Evolutionary conservation across 2,329 filamentous ascomycete species (phyloP).

Genomic region (Aspergillus unguis): DNA sequence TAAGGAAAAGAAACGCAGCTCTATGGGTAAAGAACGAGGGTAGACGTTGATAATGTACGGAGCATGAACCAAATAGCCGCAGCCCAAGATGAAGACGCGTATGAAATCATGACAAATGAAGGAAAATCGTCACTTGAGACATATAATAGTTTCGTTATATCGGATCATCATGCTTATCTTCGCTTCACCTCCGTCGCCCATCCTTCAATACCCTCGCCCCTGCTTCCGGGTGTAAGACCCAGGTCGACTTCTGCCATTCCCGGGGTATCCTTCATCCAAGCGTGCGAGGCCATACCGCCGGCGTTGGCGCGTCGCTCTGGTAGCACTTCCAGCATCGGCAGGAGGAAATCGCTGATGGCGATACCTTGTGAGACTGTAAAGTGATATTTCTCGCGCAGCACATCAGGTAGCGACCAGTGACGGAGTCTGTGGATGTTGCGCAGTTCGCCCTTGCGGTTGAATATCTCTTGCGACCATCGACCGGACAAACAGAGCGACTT

Average conservation of each 20-base stretch:
- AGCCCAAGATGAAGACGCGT: slow-evolving; percentile 31
- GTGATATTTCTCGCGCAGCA: slow-evolving; percentile 94
- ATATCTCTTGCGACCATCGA: slow-evolving; percentile 98
- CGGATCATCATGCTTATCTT: slow-evolving; percentile 47
- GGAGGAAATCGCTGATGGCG: slow-evolving; percentile 75
- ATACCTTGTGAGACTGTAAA: slow-evolving; percentile 79
- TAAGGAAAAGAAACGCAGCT: slow-evolving; percentile 1
- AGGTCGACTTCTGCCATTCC: slow-evolving; percentile 82
- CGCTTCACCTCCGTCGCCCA: slow-evolving; percentile 89
- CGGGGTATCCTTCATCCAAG: slow-evolving; percentile 77
- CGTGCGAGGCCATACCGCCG: slow-evolving; percentile 85
- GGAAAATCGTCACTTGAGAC: slow-evolving; percentile 28
- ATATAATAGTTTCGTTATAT: slow-evolving; percentile 15
- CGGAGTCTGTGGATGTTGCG: slow-evolving; percentile 95
- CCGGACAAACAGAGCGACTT: slow-evolving; percentile 87
- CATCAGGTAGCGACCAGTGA: slow-evolving; percentile 92
- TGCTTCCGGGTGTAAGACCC: slow-evolving; percentile 72
- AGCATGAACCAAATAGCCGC: slow-evolving; percentile 26
- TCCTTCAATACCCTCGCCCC: slow-evolving; percentile 88
- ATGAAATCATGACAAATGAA: slow-evolving; percentile 16
- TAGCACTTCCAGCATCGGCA: slow-evolving; percentile 85
- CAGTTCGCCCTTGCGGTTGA: slow-evolving; percentile 94
- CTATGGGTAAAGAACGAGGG: slow-evolving; percentile 8
- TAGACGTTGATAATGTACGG: slow-evolving; percentile 20
- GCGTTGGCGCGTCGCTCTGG: slow-evolving; percentile 91